Evolutionary conservation across 495 filamentous ascomycete genomes (phyloP).

Genomic region (Neurospora africana): DNA sequence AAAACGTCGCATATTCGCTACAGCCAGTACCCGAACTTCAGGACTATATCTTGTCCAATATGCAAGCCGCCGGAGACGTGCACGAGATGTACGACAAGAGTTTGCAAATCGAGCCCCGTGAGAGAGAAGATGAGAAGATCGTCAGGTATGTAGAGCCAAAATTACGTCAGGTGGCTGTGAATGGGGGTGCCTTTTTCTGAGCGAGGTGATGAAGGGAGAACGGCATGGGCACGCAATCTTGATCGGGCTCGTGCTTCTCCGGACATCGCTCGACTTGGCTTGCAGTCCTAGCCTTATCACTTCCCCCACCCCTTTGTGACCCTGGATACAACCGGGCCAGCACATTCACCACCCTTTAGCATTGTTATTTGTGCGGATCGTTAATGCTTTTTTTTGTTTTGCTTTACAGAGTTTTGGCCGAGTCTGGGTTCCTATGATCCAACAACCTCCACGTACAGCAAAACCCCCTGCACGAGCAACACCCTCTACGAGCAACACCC

Average conservation of each 20-base stretch:
- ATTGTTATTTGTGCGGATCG: not conserved
- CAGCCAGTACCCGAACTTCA: constrained; percentile 85
- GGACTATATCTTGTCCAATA: constrained; percentile 92
- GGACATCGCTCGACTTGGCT: not conserved
- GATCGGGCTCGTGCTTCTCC: not conserved
- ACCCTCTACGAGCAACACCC: too few relatives aligned
- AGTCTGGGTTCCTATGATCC: constrained; percentile 37
- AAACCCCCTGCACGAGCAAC: too few relatives aligned
- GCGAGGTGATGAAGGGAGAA: not conserved
- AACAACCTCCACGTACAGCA: not conserved
- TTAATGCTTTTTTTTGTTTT: constrained; percentile 5
- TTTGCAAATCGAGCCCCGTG: constrained; percentile 81
- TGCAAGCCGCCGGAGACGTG: constrained; percentile 87
- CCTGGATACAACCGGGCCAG: not conserved
- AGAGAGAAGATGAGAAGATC: constrained; percentile 84
- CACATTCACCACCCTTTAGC: not conserved
- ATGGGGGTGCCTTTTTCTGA: not conserved
- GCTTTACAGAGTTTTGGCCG: constrained; percentile 32
- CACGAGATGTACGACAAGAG: constrained; percentile 99
- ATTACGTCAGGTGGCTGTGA: not conserved
- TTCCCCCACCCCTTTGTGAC: not conserved
- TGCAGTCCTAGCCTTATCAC: not conserved
- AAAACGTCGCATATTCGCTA: constrained; percentile 87
- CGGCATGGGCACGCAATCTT: not conserved
- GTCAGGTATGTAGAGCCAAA: constrained; percentile 38